Conservation (phyloP, 495 filamentous ascomycete species). For the Hypoxylon perforatum region DNA sequence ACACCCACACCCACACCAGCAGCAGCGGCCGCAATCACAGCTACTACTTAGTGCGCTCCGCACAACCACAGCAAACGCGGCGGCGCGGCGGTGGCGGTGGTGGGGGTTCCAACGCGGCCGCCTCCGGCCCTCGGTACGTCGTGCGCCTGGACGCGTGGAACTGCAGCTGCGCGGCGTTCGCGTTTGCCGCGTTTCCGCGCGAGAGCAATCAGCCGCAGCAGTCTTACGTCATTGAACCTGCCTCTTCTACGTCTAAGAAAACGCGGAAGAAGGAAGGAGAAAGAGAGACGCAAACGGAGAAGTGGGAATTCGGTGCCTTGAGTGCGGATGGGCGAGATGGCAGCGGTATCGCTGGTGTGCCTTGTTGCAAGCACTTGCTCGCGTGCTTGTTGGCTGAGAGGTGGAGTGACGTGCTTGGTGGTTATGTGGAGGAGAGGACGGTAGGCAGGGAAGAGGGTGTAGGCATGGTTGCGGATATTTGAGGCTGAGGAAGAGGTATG, state of each 20-base stretch:
- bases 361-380: constrained; percentile 89
- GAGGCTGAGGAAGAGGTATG: constrained; percentile 4
- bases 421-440: constrained; percentile 63
- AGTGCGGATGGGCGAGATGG: constrained; percentile 44
- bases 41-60: constrained; percentile 55
- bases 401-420: constrained; percentile 66
- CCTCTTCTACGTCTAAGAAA: not conserved
- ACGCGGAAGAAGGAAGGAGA: not conserved
- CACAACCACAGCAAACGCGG: constrained; percentile 43
- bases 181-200: constrained; percentile 72
- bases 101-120: constrained; percentile 22
- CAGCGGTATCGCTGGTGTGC: constrained; percentile 50
- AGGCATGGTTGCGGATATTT: constrained; percentile 78
- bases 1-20: not conserved
- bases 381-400: constrained; percentile 82
- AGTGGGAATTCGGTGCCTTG: constrained; percentile 56
- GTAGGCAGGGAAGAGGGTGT: constrained; percentile 76
- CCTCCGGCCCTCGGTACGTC: constrained; percentile 64
- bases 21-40: constrained; percentile 2
- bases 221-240: not conserved
- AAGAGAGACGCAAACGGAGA: constrained; percentile 3
- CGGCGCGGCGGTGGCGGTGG: too few relatives aligned
- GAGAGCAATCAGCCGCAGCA: not conserved
- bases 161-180: constrained; percentile 87
- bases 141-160: constrained; percentile 84